Base-by-base conservation (phyloP, 306 rosid species). In the Vicia villosa region DNA sequence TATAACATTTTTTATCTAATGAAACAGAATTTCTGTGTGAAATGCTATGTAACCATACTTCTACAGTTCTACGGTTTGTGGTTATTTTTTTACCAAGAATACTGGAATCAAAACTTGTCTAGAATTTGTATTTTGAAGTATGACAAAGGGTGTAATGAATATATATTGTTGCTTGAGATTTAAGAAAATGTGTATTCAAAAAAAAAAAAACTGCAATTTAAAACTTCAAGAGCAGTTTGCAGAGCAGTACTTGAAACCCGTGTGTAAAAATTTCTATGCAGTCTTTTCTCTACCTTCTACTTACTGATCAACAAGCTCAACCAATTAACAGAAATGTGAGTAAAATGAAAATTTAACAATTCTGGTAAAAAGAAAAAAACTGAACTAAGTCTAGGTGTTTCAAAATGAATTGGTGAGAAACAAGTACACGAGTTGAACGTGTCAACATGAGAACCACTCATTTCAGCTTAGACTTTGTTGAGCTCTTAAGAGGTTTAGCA, bases 401-500 rank as follows among this genome's bases (percentile, higher is more conserved):
- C 65, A 66, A 73, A 78, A 73, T 67, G 42, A 79, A 62, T 41
- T 41, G 60, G 54, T 15, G 54, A 60, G 79, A 61, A 68, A 75
- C 2, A 38, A 14, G 12, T 49, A 67, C 69, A 38, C 69, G n/a
- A 19, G 13, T 72, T 51, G 5, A 51, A 9, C 58, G 11, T 3
- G 58, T 51, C 59, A 43, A 42, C 52, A 68, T 8, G 72, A 57
- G 72, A 59, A 69, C 22, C 46, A 61, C 81, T 83, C 82, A 88
- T 85, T 84, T 94, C 72, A 94, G 92, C 91, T 94, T 94, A 51
- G 99, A 87, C 83, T 94, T 91, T n/a, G 99, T 76, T 49, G 99
- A 94, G 63, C 83, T 45, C 76, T 75, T 41, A 64, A 94, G 87
- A 11, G 99, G 95, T 76, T 54, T 88, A 11, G 92, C 97, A 45